A percentile compares a stretch with the other conserved stretches of the same genome.
Conservation (phyloP, 306 rosid genomes). For the Gillenia trifoliata region DNA sequence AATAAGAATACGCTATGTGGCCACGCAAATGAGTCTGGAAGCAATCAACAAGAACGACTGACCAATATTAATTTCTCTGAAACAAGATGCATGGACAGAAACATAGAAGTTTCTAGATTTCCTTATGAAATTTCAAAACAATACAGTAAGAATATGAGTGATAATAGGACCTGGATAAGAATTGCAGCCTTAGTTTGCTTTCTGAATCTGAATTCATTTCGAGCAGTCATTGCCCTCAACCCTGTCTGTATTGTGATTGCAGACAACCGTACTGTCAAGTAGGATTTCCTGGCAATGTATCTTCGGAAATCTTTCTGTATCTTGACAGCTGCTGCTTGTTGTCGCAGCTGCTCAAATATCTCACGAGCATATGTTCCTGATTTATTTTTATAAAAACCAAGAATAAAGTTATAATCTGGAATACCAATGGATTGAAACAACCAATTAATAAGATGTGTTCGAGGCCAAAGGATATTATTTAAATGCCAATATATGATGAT, state of each 20-base stretch:
- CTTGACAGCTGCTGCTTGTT: slow-evolving; percentile 88
- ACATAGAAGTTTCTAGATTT: slow-evolving; percentile 12
- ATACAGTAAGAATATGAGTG: slow-evolving; percentile 15
- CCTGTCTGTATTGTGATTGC: slow-evolving; percentile 88
- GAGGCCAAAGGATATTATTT: not conserved
- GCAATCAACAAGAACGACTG: slow-evolving; percentile 7
- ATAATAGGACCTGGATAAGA: slow-evolving; percentile 60
- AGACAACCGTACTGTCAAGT: slow-evolving; percentile 42
- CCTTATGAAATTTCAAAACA: slow-evolving; percentile 4
- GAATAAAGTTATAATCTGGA: slow-evolving; percentile 7
- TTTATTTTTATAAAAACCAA: slow-evolving; percentile 21
- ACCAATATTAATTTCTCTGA: not conserved
- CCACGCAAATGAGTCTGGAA: slow-evolving; percentile 79
- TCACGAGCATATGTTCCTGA: slow-evolving; percentile 79
- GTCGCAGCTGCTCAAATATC: slow-evolving; percentile 69
- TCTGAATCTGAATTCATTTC: slow-evolving; percentile 94
- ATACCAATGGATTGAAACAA: slow-evolving; percentile 8
- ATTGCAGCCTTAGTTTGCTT: slow-evolving; percentile 93
- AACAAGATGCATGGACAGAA: slow-evolving; percentile 9
- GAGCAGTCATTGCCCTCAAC: slow-evolving; percentile 95
- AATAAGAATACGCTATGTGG: slow-evolving; percentile 64
- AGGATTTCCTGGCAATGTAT: slow-evolving; percentile 58
- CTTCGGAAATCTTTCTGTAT: slow-evolving; percentile 78
- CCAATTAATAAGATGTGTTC: not conserved
- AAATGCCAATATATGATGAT: slow-evolving; percentile 24